These are phyloP conservation scores for Ogataea minuta DNA, from an alignment of 805 yeast genomes.

Conservation along the genomic window DNA sequence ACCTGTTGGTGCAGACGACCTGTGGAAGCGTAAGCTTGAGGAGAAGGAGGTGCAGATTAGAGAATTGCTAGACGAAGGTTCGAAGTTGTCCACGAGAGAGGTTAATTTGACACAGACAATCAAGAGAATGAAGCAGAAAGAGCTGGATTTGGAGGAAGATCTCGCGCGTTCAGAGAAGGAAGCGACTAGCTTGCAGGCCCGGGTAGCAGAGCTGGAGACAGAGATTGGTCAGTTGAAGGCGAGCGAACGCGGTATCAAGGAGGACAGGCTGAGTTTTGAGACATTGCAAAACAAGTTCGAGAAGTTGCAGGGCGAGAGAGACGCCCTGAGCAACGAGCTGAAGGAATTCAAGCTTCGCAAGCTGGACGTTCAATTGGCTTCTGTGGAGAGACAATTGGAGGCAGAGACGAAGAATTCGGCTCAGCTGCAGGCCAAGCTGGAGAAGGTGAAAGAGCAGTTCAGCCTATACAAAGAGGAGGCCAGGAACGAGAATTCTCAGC, in stretches of 20 bases:
- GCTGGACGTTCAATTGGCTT: slow-evolving; percentile 32
- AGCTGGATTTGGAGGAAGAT: slow-evolving; percentile 37
- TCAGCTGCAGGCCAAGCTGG: slow-evolving; percentile 23
- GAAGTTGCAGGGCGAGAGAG: slow-evolving; percentile 24
- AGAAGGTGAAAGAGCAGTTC: slow-evolving; percentile 22
- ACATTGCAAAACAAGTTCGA: slow-evolving; percentile 26
- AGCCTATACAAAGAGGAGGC: slow-evolving; percentile 26
- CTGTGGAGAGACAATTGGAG: slow-evolving; percentile 33
- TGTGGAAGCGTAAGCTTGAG: slow-evolving; percentile 33
- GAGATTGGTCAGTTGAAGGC: slow-evolving; percentile 24
- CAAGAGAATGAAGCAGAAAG: slow-evolving; percentile 54
- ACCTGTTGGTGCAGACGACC: slow-evolving; percentile 13
- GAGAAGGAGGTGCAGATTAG: slow-evolving; percentile 62
- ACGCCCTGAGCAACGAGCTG: slow-evolving; percentile 27
- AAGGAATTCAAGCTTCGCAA: slow-evolving; percentile 35
- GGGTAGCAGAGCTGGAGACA: slow-evolving; percentile 31
- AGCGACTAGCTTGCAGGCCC: slow-evolving; percentile 25
- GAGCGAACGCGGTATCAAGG: slow-evolving; percentile 26
- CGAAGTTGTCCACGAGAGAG: slow-evolving; percentile 67
- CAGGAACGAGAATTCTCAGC: slow-evolving; percentile 23
- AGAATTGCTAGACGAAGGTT: slow-evolving; percentile 73
- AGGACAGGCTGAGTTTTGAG: slow-evolving; percentile 33
- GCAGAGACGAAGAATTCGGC: slow-evolving; percentile 35
- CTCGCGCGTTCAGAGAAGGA: slow-evolving; percentile 30
- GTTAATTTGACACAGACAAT: slow-evolving; percentile 64